These are phyloP conservation scores for Paracoccidioides brasiliensis DNA, from an alignment of 2,329 filamentous ascomycete genomes.

Conservation along the genomic window DNA sequence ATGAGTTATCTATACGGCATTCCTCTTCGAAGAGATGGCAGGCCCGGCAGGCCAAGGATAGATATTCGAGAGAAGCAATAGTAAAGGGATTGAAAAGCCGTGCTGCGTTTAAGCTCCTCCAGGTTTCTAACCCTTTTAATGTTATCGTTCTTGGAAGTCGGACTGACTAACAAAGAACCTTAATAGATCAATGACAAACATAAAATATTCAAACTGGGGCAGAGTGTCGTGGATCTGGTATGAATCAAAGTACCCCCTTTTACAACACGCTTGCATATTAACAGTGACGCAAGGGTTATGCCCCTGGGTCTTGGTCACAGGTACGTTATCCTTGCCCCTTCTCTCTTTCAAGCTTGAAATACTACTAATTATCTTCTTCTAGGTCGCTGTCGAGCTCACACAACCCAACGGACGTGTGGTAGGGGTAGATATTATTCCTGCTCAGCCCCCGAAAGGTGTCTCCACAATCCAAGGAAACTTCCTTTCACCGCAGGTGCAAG, in stretches of 20 bases:
- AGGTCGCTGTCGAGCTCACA: conserved; percentile 73
- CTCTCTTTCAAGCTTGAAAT: background rate
- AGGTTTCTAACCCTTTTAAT: conserved; percentile 39
- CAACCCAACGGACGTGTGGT: conserved; percentile 65
- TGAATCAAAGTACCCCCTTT: conserved; percentile 1
- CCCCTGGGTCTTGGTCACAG: conserved; percentile 49
- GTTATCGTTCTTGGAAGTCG: background rate
- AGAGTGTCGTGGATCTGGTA: conserved; percentile 84
- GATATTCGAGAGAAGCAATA: conserved; percentile 60
- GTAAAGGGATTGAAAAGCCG: conserved; percentile 74
- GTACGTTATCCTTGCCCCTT: conserved; percentile 18
- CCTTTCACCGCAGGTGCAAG: conserved; percentile 58
- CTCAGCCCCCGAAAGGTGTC: conserved; percentile 80
- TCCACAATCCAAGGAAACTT: conserved; percentile 94
- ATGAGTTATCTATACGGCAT: conserved; percentile 9
- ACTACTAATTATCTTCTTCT: conserved; percentile 5
- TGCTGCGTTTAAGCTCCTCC: conserved; percentile 83
- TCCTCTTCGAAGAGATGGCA: conserved; percentile 69
- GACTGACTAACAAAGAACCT: conserved; percentile 7
- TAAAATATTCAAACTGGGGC: conserved; percentile 61
- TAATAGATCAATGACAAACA: conserved; percentile 68
- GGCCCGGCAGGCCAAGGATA: conserved; percentile 60
- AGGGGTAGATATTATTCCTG: conserved; percentile 88
- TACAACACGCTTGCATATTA: background rate
- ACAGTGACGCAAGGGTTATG: conserved; percentile 27